A percentile compares a stretch with the other conserved stretches of the same genome.
Evolutionary conservation across 345 rosid genomes (phyloP).

Genomic region (Lepidium aucheri): DNA sequence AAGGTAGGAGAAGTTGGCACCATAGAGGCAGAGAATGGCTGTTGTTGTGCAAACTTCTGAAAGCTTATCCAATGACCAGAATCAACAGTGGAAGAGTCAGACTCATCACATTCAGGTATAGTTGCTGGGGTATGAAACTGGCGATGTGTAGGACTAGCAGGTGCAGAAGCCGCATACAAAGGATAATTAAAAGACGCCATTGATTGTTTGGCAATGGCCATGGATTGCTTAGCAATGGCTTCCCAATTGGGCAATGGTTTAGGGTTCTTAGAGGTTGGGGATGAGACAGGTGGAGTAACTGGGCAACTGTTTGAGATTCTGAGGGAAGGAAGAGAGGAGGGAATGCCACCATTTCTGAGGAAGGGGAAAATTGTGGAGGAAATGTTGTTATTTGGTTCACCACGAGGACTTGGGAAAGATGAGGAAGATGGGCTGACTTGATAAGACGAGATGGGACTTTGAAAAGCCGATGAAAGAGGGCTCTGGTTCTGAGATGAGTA

Average conservation of each 20-base stretch:
- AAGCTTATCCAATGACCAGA: constrained; percentile 96
- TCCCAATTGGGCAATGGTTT: constrained; percentile 87
- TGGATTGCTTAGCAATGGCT: constrained; percentile 62
- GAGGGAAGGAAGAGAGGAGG: constrained; percentile 82
- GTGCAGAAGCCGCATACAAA: constrained; percentile 79
- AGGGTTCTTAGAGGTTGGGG: constrained; percentile 72
- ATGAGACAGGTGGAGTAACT: constrained; percentile 87
- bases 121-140: constrained; percentile 76
- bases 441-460: constrained; percentile 89
- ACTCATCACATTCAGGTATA: constrained; percentile 91
- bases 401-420: constrained; percentile 81
- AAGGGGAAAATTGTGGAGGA: constrained; percentile 50
- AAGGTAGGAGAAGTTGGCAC: constrained; percentile 87
- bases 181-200: constrained; percentile 79
- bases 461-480: constrained; percentile 81
- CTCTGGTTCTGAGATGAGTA: constrained; percentile 80
- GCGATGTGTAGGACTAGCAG: constrained; percentile 92
- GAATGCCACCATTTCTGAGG: constrained; percentile 51
- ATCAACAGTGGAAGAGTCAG: constrained; percentile 85
- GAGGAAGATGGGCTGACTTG: constrained; percentile 88
- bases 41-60: constrained; percentile 56
- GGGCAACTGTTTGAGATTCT: constrained; percentile 97
- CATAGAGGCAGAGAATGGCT: constrained; percentile 30
- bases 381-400: constrained; percentile 32
- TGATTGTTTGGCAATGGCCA: constrained; percentile 46